Percentiles rank a stretch among this genome's conserved stretches.
Conservation (phyloP, 2,329 filamentous ascomycete genomes). For the Didymella pomorum region DNA sequence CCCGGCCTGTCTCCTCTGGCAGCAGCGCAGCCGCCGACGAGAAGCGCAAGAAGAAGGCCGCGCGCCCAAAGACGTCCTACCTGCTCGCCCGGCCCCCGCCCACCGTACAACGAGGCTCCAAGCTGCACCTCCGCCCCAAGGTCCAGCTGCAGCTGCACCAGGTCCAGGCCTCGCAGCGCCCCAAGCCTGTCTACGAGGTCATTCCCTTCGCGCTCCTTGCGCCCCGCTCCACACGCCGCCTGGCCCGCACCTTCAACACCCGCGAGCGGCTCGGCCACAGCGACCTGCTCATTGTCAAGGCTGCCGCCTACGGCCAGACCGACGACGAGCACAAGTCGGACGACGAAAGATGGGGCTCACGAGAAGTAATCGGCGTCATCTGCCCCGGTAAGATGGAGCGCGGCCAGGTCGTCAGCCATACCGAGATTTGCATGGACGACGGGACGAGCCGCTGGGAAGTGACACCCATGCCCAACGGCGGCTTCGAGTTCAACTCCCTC, state of each 20-base stretch:
- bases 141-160: slow-evolving; percentile 76
- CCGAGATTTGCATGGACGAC: slow-evolving; percentile 70
- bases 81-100: slow-evolving; percentile 73
- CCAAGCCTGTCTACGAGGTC: slow-evolving; percentile 75
- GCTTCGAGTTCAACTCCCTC: slow-evolving; percentile 65
- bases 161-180: slow-evolving; percentile 66
- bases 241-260: slow-evolving; percentile 70
- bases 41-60: slow-evolving; percentile 54
- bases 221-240: slow-evolving; percentile 55
- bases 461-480: slow-evolving; percentile 53
- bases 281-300: slow-evolving; percentile 75
- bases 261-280: slow-evolving; percentile 71
- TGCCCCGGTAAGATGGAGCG: slow-evolving; percentile 65
- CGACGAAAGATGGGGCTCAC: slow-evolving; percentile 60
- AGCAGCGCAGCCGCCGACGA: slow-evolving; percentile 50
- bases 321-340: slow-evolving; percentile 56
- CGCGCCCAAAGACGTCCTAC: slow-evolving; percentile 68
- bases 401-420: slow-evolving; percentile 65
- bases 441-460: slow-evolving; percentile 56
- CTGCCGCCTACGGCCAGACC: slow-evolving; percentile 67
- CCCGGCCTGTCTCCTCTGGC: slow-evolving; percentile 50
- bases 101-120: slow-evolving; percentile 63
- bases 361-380: slow-evolving; percentile 72
- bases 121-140: slow-evolving; percentile 72
- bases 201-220: slow-evolving; percentile 70